Percentiles rank a stretch among this genome's conserved stretches.
Conservation (phyloP, 306 rosid genomes). For the Corylus americana region DNA sequence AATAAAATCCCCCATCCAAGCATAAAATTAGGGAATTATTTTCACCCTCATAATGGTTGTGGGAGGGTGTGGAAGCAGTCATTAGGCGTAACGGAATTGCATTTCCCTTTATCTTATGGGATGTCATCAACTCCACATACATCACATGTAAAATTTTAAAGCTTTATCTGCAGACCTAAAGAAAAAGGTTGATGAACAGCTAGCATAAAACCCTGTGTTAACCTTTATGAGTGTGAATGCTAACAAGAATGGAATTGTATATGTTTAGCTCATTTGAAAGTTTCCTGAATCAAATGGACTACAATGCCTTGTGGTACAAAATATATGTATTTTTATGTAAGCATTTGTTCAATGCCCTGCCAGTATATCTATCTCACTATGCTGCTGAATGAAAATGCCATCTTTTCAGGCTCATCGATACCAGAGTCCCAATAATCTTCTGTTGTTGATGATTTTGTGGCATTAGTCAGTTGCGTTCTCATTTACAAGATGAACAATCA, state of each 20-base stretch:
- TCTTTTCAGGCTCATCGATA: constrained; percentile 55
- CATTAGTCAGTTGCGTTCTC: constrained; percentile 27
- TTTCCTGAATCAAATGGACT: not conserved
- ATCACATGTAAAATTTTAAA: not conserved
- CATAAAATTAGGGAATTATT: not conserved
- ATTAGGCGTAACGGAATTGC: not conserved
- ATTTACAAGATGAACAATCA: constrained; percentile 69
- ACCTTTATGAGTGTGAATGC: not conserved
- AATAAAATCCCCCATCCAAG: not conserved
- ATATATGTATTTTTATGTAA: not conserved
- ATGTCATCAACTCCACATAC: not conserved
- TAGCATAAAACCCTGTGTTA: not conserved
- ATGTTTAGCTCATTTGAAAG: not conserved
- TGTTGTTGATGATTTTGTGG: constrained; percentile 48
- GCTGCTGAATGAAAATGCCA: constrained; percentile 24
- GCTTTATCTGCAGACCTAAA: not conserved
- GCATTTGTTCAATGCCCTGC: not conserved
- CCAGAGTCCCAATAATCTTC: constrained; percentile 14
- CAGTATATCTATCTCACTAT: not conserved
- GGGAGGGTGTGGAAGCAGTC: not conserved
- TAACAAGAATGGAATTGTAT: not conserved
- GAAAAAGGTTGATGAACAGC: not conserved
- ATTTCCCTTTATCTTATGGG: not conserved
- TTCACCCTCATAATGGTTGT: not conserved
- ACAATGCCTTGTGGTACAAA: not conserved